Evolutionary conservation across 2,329 filamentous ascomycete species (phyloP).

Genomic region (Pseudogymnoascus sp.): DNA sequence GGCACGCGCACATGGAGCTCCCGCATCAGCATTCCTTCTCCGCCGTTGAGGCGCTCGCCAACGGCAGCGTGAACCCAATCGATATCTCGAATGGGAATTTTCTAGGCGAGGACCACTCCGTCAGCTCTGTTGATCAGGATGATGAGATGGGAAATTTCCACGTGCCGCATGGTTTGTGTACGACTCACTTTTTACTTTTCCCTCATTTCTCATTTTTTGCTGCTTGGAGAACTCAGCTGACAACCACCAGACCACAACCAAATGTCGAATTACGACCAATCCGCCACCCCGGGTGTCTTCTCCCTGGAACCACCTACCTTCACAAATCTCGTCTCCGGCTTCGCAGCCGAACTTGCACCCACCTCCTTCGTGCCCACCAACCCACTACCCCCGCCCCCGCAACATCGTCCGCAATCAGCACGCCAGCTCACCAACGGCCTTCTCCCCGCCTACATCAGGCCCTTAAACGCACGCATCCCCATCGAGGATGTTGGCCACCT

Average conservation of each 20-base stretch:
- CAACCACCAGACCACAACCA: neutral
- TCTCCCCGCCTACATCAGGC: slow-evolving; percentile 65
- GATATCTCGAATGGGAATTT: slow-evolving; percentile 18
- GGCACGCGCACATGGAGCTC: slow-evolving; percentile 9
- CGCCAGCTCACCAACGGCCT: slow-evolving; percentile 15
- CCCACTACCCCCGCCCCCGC: neutral
- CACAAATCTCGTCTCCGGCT: slow-evolving; percentile 2
- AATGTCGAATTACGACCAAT: neutral
- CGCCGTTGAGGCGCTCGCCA: slow-evolving; percentile 15
- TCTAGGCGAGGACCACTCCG: slow-evolving; percentile 13
- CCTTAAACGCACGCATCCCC: slow-evolving; percentile 67
- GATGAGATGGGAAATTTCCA: slow-evolving; percentile 18
- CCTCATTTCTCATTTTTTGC: neutral
- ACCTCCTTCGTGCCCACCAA: neutral
- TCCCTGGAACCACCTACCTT: neutral
- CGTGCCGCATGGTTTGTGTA: slow-evolving; percentile 27
- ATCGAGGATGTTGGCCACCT: slow-evolving; percentile 78
- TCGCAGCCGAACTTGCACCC: slow-evolving; percentile 15
- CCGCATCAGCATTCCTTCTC: slow-evolving; percentile 10
- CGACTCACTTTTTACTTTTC: slow-evolving; percentile 11
- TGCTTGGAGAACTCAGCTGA: neutral
- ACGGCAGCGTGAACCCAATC: slow-evolving; percentile 21
- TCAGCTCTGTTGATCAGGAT: slow-evolving; percentile 12
- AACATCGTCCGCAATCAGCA: neutral
- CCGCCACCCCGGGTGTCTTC: neutral